Base-by-base conservation (phyloP, 2,329 filamentous ascomycete species). In the Thelonectria discophora region DNA sequence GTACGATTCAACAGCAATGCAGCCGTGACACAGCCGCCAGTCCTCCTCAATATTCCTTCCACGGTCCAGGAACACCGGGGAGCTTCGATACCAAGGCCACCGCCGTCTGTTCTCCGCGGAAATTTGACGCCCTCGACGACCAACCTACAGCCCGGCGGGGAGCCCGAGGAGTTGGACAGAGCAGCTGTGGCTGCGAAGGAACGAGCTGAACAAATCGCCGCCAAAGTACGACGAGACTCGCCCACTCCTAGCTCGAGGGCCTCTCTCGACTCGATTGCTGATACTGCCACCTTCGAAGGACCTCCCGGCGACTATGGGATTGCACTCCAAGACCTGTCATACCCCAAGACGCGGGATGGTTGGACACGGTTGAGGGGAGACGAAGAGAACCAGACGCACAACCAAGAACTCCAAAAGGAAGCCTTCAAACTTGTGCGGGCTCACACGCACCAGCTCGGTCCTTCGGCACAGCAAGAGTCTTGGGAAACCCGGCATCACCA, bases 1-100 rank as follows among this genome's bases (percentile, higher is more conserved):
- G 81, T 83, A 27, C 77, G 81, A 7, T 83, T 83, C 65, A 82
- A 82, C 68, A 83, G 80, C 72, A 78, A 75, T 58, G 78, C 80
- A 27, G 78, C 68, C 17, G 72, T 69, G 20, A 74, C 67, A 42
- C 74, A 63, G 60, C 75, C 68, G 49, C 72, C 65, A 11, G 55
- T 62, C 21, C 49, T 69, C n/a, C 56, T 64, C 30, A 55, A 54
- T 40, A 55, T 58, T 5, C 58, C 62, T 32, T 46, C 48, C 24
- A n/a, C 64, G 60, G 3, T 64, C 9, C 56, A 68, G n/a, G 69
- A 60, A 55, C 67, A 49, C 34, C 49, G 64, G 18, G 50, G 58
- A 39, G 48, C 51, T 20, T 49, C 56, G 11, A 45, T 72, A 30
- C 54, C 73, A 1, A 76, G 71, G 50, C 76, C 77, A 0, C 72